Conservation (phyloP, 2,329 filamentous ascomycete genomes). For the Sporothrix euskadiensis region DNA sequence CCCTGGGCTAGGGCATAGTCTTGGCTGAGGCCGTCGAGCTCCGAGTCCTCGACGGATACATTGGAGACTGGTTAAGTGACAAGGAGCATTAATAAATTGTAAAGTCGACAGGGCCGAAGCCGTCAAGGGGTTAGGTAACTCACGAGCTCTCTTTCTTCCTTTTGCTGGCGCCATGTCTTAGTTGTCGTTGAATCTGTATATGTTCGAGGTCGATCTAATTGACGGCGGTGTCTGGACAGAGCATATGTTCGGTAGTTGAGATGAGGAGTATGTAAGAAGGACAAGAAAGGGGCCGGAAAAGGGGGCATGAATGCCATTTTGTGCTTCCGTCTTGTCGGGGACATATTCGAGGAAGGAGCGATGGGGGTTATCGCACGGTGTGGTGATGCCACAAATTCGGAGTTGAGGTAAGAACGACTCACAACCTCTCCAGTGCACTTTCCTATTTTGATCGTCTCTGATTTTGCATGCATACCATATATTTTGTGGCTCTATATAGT, state of each 20-base stretch:
- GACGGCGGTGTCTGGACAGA: not conserved
- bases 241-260: too few relatives aligned
- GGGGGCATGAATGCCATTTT: not conserved
- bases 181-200: not conserved
- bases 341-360: not conserved
- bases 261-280: not conserved
- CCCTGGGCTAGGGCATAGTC: not conserved
- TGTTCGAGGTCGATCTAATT: not conserved
- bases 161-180: conserved; percentile 21
- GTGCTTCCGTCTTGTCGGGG: not conserved
- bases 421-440: not conserved
- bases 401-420: not conserved
- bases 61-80: not conserved
- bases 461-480: not conserved
- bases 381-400: not conserved
- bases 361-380: not conserved
- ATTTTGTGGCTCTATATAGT: too few relatives aligned
- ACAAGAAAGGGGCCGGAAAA: not conserved
- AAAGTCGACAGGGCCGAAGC: too few relatives aligned
- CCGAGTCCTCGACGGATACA: not conserved
- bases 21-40: not conserved
- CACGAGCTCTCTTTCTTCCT: conserved; percentile 26
- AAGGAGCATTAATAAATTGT: not conserved
- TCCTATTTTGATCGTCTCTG: not conserved
- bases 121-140: not conserved